Evolutionary conservation across 2,329 filamentous ascomycete species (phyloP).

Genomic region (Trichophyton benhamiae): DNA sequence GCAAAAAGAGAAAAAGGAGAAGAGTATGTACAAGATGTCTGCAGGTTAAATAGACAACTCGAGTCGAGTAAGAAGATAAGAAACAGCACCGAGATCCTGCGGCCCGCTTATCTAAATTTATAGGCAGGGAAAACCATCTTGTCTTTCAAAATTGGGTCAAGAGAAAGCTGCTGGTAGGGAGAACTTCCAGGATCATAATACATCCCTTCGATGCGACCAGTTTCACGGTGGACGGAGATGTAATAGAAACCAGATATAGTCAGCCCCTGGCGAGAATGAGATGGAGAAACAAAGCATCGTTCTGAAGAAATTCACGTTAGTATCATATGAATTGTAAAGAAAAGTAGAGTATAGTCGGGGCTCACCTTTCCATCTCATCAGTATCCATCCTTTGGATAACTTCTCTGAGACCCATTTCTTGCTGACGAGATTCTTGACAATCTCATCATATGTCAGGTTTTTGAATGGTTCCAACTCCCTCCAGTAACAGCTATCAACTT

Average conservation of each 20-base stretch:
- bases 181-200: conserved; percentile 40
- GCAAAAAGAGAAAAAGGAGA: not conserved
- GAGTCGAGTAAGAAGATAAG: not conserved
- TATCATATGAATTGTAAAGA: not conserved
- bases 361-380: conserved; percentile 42
- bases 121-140: conserved; percentile 34
- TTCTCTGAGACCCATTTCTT: conserved; percentile 33
- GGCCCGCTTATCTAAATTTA: conserved; percentile 25
- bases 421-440: conserved; percentile 34
- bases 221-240: conserved; percentile 35
- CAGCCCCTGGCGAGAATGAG: conserved; percentile 35
- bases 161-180: conserved; percentile 37
- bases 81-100: not conserved
- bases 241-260: conserved; percentile 42
- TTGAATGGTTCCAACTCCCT: conserved; percentile 38
- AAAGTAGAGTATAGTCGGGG: conserved; percentile 3
- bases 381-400: conserved; percentile 34
- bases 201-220: conserved; percentile 36
- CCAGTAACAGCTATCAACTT: conserved; percentile 39
- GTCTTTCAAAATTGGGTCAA: conserved; percentile 28
- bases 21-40: conserved; percentile 1
- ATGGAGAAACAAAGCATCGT: conserved; percentile 38
- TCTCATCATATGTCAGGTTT: conserved; percentile 32
- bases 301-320: conserved; percentile 20
- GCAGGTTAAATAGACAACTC: not conserved